These are phyloP conservation scores for Rhizopus sp. DNA, from an alignment of 371 early-diverging fungal species.

Conservation along the genomic window DNA sequence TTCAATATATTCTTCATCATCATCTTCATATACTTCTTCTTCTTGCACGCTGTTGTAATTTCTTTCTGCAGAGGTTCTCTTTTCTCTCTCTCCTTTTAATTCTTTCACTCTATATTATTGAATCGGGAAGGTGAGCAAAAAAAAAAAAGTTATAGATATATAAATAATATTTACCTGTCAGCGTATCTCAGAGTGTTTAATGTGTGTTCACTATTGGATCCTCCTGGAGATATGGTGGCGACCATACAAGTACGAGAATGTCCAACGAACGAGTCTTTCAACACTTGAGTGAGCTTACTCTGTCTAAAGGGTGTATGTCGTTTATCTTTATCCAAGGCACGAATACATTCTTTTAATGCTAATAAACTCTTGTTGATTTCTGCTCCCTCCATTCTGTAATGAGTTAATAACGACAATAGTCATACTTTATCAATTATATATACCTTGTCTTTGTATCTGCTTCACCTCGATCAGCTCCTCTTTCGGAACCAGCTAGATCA, in stretches of 20 bases:
- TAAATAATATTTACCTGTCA: constrained; percentile 45
- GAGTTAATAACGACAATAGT: neutral
- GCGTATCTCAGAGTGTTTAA: constrained; percentile 99
- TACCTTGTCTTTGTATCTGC: constrained; percentile 85
- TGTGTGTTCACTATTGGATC: constrained; percentile 94
- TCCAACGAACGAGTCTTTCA: constrained; percentile 98
- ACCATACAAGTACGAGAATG: constrained; percentile 97
- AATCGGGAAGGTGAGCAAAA: neutral
- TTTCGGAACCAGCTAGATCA: constrained; percentile 97
- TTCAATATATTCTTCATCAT: constrained; percentile 25
- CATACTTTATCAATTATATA: constrained; percentile 51
- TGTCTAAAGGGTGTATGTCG: constrained; percentile 97
- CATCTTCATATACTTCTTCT: constrained; percentile 18
- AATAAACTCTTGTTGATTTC: constrained; percentile 98
- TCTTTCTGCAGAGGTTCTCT: constrained; percentile 12
- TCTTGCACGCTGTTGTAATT: constrained; percentile 1
- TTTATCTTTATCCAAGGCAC: constrained; percentile 93
- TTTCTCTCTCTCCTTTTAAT: constrained; percentile 69
- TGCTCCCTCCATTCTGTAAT: constrained; percentile 89
- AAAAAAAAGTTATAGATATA: neutral
- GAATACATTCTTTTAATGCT: constrained; percentile 97
- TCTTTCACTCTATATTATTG: constrained; percentile 76
- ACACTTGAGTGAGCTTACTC: constrained; percentile 93
- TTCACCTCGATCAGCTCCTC: constrained; percentile 97
- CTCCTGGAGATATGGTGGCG: constrained; percentile 94